Base-by-base conservation (phyloP, 1,139 yeast species). In the Debaryomycetaceae sp. region DNA sequence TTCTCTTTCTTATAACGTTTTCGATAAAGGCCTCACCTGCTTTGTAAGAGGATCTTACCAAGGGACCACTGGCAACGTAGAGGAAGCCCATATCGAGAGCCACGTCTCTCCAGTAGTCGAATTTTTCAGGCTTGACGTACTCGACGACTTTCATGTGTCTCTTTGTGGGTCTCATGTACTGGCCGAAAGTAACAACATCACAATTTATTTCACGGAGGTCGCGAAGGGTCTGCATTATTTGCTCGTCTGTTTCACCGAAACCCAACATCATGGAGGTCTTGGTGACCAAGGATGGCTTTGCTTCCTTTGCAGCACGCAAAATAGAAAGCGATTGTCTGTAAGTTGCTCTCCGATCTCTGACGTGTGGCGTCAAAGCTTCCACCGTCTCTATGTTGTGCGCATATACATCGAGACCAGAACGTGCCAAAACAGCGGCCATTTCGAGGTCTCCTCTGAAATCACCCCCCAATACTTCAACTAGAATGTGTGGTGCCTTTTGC, bases 11-110 rank as follows among this genome's bases (percentile, higher is more conserved):
- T 48, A 94, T 73, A 30, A 92, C 95, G 57, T 92, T 92, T 64
- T 94, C 98, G 54, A 94, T 91, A 56, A 89, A 94, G 1, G 96
- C 89, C 63, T 94, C 99, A 46, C 99, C 99, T 14, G 99, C 99
- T 65, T 92, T 94, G 65, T 94, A 94, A 2, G 96, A 87, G 1
- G 97, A 88, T 61, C 99, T 79, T 13, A 94, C 98, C 54, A 94
- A 74, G 5, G 99, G 98, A 3, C 98, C 98, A 51, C 95, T 84
- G 3, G 98, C 98, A 59, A 96, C 95, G 58, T 94, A 92, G 39
- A 89, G 69, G 74, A 94, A 94, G 1, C 98, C 98, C 79, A 91
- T 68, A 35, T 85, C 88, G 59, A 87, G 73, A 0, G 98, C 98
- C 17, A 74, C 76, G 45, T 86, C 81, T 59, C 83, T 87, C 98